These are phyloP conservation scores for Anacardium occidentale DNA, from an alignment of 345 rosid genomes.

Conservation along the genomic window DNA sequence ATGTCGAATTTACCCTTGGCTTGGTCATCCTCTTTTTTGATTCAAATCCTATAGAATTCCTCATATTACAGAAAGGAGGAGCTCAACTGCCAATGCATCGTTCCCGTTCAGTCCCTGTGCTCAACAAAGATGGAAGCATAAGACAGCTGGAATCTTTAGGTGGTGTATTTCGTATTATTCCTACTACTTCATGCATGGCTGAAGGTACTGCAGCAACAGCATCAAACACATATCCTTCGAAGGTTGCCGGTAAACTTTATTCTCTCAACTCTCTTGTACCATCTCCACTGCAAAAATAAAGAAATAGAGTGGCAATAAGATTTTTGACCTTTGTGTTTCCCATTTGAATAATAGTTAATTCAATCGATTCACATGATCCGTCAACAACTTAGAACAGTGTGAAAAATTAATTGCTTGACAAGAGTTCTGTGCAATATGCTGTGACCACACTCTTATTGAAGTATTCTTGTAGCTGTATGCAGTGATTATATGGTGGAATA, in stretches of 20 bases:
- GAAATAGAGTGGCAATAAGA: not conserved
- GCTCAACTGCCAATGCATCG: conserved; percentile 59
- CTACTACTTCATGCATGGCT: conserved; percentile 45
- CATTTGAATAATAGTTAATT: too few species aligned
- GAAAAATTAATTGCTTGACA: too few species aligned
- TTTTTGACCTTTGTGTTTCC: not conserved
- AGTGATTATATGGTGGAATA: not conserved
- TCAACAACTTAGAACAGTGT: too few species aligned
- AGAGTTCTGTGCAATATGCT: not conserved
- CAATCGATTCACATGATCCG: too few species aligned
- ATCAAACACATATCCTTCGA: conserved; percentile 31
- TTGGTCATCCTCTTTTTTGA: not conserved
- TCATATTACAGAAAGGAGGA: conserved; percentile 57
- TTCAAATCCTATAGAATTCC: conserved; percentile 28
- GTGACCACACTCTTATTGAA: not conserved
- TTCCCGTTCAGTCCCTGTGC: conserved; percentile 78
- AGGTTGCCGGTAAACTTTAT: conserved; percentile 43
- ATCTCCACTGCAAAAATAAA: not conserved
- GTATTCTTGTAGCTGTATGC: not conserved
- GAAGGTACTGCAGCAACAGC: conserved; percentile 28
- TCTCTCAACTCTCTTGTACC: not conserved
- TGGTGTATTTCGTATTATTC: conserved; percentile 66
- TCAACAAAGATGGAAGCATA: conserved; percentile 56
- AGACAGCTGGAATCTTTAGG: conserved; percentile 41
- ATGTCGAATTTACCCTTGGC: not conserved